Evolutionary conservation across 768 basidiomycete genomes (phyloP).

Genomic region (Panaeolus cyanescens): DNA sequence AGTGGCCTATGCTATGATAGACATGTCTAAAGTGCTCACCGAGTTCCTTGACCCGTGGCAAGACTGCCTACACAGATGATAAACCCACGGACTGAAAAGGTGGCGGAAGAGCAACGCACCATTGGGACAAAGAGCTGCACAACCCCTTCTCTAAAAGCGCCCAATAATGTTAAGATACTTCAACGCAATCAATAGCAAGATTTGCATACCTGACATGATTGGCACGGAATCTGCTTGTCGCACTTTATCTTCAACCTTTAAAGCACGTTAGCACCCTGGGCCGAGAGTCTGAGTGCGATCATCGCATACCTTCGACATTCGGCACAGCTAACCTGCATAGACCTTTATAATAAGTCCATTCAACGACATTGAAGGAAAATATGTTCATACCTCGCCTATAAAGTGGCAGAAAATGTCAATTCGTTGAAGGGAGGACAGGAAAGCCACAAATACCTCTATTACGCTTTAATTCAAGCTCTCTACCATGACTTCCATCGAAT

Average conservation of each 20-base stretch:
- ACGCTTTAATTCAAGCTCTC: constrained; percentile 76
- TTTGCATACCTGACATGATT: constrained; percentile 64
- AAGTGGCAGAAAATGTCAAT: constrained; percentile 11
- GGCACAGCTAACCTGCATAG: constrained; percentile 67
- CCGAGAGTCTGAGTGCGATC: constrained; percentile 34
- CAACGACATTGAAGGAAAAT: constrained; percentile 3
- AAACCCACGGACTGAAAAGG: constrained; percentile 1
- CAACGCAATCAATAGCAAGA: constrained; percentile 7
- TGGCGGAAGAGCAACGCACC: constrained; percentile 39
- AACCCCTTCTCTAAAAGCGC: constrained; percentile 55
- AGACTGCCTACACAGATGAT: constrained; percentile 51
- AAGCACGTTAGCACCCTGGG: constrained; percentile 10
- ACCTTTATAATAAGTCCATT: constrained; percentile 5
- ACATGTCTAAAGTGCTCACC: constrained; percentile 36
- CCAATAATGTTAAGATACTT: background rate
- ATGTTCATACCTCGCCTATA: constrained; percentile 26
- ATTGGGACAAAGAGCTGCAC: constrained; percentile 71
- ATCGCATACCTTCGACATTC: constrained; percentile 78
- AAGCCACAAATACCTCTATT: constrained; percentile 51
- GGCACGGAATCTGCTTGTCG: constrained; percentile 81
- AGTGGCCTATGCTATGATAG: background rate
- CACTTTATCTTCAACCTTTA: constrained; percentile 76
- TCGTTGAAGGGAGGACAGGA: background rate
- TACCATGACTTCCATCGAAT: constrained; percentile 53
- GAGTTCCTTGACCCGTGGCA: constrained; percentile 79